Base-by-base conservation (phyloP, 371 early-diverging fungal genomes). In the Mucor irregularis region DNA sequence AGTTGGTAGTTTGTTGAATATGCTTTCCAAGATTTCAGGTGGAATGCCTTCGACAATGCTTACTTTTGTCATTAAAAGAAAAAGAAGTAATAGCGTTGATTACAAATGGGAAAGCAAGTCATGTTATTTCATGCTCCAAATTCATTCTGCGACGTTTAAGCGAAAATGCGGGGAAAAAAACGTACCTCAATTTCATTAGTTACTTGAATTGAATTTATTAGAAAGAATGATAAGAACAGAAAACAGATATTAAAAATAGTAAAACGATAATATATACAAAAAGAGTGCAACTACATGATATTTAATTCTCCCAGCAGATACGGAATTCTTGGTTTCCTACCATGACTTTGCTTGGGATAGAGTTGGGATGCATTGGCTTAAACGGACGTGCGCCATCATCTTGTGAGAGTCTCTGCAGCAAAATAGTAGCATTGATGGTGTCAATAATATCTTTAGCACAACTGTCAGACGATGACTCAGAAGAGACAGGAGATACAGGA, bases 381-480 rank as follows among this genome's bases (percentile, higher is more conserved):
- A 64, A 70, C 2, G 79, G 79, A 9, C 79, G 61, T 14, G 58
- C 55, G 3, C 81, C 81, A 50, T 76, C 78, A 39, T 80, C 81
- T 52, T 74, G 76, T 0, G 81, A 81, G 50, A 81, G 58, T 4
- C 71, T 58, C 42, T 78, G 78, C 8, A 81, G 68, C 2, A 68
- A 58, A 17, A 78, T 67, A 2, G 73, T 72, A 10, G 81, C 81
- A 54, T 69, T 72, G 53, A 81, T 73, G 28, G 73, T 71, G 30
- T 78, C 81, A 11, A 76, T 68, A 13, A 78, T 57, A 14, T 76
- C 76, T 44, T 75, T 62, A 10, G 51, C 52, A 28, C 42, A 34
- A 0, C 30, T 2, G 46, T 43, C n/a, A 5, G 53, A 21, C n/a
- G 49, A 33, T 13, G 44, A 28, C 11, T 45, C 47, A 22, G 19